Percentiles rank a stretch among this genome's conserved stretches.
phyloP scores from a whole-genome alignment of 345 rosid species.

The Dimocarpus longan region DNA sequence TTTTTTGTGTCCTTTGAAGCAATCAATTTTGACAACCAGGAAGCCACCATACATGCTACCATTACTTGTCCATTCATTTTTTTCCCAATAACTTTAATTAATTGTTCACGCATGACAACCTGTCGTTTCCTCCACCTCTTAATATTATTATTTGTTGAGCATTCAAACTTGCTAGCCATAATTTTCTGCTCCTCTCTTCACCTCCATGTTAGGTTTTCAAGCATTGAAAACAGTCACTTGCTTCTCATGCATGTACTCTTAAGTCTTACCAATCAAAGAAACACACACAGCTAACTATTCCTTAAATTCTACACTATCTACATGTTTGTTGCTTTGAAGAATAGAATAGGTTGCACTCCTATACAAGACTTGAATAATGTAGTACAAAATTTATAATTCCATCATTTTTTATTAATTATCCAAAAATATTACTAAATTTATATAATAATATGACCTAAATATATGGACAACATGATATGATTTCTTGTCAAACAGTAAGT shows the following conservation, averaged over 20 bases:
- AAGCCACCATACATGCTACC: not conserved
- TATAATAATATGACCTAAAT: too few species aligned
- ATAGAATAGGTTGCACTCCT: too few species aligned
- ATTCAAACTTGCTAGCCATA: conserved; percentile 19
- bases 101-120: conserved; percentile 20
- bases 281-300: too few species aligned
- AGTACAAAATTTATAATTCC: too few species aligned
- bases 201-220: conserved; percentile 21
- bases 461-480: too few species aligned
- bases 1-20: not conserved
- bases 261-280: not conserved
- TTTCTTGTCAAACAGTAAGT: too few species aligned
- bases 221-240: conserved; percentile 19
- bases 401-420: too few species aligned
- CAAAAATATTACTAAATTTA: too few species aligned
- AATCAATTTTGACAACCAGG: conserved; percentile 25
- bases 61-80: conserved; percentile 6
- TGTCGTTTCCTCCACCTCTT: conserved; percentile 20
- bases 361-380: too few species aligned
- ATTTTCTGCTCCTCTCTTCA: not conserved
- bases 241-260: not conserved
- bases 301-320: not conserved
- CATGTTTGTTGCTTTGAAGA: not conserved
- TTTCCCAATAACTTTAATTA: not conserved
- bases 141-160: conserved; percentile 11